Evolutionary conservation across 2,329 filamentous ascomycete genomes (phyloP).

Genomic region (Venturia oleaginea): DNA sequence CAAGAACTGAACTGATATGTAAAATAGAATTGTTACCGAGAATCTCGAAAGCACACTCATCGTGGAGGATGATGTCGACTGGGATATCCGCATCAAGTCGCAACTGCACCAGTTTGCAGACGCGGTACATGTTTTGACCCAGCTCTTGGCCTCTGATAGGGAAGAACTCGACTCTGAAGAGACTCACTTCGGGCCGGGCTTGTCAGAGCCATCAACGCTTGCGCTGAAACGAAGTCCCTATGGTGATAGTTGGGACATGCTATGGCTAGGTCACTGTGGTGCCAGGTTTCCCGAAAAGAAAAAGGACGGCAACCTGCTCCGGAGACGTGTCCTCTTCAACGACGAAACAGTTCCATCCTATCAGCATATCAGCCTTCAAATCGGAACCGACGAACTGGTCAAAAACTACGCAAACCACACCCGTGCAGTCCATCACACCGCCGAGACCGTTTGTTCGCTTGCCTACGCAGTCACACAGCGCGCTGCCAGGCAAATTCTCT

Average conservation of each 20-base stretch:
- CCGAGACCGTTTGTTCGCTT: constrained; percentile 32
- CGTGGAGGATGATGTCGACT: constrained; percentile 11
- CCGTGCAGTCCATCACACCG: constrained; percentile 34
- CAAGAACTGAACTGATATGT: not conserved
- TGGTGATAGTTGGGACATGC: constrained; percentile 13
- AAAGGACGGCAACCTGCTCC: not conserved
- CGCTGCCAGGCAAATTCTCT: constrained; percentile 37
- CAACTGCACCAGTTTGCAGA: constrained; percentile 5
- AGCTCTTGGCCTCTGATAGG: not conserved
- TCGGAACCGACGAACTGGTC: not conserved
- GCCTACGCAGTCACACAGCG: constrained; percentile 39
- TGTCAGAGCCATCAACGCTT: not conserved
- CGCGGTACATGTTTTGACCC: not conserved
- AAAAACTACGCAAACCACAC: constrained; percentile 27
- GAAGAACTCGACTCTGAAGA: not conserved
- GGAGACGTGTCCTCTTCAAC: not conserved
- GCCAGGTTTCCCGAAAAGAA: not conserved
- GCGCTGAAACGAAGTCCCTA: constrained; percentile 1
- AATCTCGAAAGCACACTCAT: not conserved
- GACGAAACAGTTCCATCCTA: constrained; percentile 6
- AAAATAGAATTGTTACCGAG: not conserved
- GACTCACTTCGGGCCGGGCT: not conserved
- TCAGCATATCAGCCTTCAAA: not conserved
- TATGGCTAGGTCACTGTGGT: constrained; percentile 14
- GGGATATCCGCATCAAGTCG: constrained; percentile 9